phyloP scores from a whole-genome alignment of 2,329 filamentous ascomycete species.

The Nemania serpens region DNA sequence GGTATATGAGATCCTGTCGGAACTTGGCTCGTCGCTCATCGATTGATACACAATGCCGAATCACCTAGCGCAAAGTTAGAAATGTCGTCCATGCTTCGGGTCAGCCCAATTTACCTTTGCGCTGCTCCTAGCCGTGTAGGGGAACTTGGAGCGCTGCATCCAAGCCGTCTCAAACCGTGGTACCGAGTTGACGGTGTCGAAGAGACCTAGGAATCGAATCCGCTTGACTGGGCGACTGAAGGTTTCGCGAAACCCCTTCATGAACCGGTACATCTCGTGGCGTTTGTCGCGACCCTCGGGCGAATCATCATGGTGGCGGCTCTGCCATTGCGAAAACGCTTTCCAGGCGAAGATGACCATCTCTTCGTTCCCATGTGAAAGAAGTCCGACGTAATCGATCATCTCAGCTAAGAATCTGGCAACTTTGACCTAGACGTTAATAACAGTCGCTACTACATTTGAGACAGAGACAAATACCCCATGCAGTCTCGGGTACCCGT shows the following conservation, averaged over 20 bases:
- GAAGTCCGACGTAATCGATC: constrained; percentile 79
- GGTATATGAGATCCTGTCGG: constrained; percentile 70
- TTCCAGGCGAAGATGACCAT: constrained; percentile 86
- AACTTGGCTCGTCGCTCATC: constrained; percentile 75
- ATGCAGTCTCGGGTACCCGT: no score
- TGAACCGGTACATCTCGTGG: constrained; percentile 70
- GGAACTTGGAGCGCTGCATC: constrained; percentile 81
- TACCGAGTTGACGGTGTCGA: constrained; percentile 82
- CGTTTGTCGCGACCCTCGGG: constrained; percentile 55
- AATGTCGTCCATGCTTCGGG: not conserved
- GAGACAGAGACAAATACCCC: no score
- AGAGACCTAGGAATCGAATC: constrained; percentile 77
- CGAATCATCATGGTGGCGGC: constrained; percentile 52
- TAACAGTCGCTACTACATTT: not conserved
- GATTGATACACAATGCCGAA: constrained; percentile 72
- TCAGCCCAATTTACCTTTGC: constrained; percentile 46
- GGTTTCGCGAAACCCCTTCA: constrained; percentile 80
- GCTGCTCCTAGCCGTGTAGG: constrained; percentile 64
- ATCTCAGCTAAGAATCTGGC: constrained; percentile 80
- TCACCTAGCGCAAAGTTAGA: constrained; percentile 46
- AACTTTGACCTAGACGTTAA: constrained; percentile 45
- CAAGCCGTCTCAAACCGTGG: constrained; percentile 75
- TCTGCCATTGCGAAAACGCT: constrained; percentile 75
- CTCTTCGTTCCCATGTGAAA: constrained; percentile 83
- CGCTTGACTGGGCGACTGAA: constrained; percentile 76